These are phyloP conservation scores for Candida silvicultrix DNA, from an alignment of 805 yeast species.

Conservation along the genomic window DNA sequence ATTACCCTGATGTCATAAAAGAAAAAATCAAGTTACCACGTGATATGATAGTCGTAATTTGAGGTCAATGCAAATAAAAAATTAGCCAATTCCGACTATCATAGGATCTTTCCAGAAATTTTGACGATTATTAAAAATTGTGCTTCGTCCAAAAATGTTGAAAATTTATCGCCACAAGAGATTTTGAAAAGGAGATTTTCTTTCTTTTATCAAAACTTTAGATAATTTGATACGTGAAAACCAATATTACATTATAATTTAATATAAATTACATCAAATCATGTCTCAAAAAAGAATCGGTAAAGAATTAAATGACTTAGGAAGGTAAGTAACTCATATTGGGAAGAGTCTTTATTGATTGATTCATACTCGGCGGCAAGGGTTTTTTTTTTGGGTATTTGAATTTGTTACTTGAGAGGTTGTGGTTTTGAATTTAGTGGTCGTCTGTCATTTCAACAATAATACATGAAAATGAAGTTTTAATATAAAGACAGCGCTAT, in stretches of 20 bases:
- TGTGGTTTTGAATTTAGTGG: neutral
- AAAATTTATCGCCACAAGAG: constrained; percentile 1
- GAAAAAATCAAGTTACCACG: too few species aligned
- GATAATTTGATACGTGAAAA: neutral
- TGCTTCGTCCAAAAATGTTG: neutral
- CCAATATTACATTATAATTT: neutral
- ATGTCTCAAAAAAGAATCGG: constrained; percentile 95
- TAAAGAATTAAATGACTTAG: constrained; percentile 92
- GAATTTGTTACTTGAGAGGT: neutral
- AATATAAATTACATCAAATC: neutral
- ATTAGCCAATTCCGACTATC: neutral
- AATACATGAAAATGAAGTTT: too few species aligned
- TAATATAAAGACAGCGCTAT: too few species aligned
- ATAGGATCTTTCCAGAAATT: neutral
- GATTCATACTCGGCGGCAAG: neutral
- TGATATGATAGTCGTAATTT: too few species aligned
- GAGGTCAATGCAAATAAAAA: too few species aligned
- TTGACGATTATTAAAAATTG: neutral
- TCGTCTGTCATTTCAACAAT: neutral
- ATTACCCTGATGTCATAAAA: too few species aligned
- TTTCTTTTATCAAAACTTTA: neutral
- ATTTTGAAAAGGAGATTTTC: neutral
- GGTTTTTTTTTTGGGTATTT: neutral
- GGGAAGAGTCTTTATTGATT: too few species aligned
- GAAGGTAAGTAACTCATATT: constrained; percentile 81